Conservation (phyloP, 305 asterid species). For the Solanum hybrid region DNA sequence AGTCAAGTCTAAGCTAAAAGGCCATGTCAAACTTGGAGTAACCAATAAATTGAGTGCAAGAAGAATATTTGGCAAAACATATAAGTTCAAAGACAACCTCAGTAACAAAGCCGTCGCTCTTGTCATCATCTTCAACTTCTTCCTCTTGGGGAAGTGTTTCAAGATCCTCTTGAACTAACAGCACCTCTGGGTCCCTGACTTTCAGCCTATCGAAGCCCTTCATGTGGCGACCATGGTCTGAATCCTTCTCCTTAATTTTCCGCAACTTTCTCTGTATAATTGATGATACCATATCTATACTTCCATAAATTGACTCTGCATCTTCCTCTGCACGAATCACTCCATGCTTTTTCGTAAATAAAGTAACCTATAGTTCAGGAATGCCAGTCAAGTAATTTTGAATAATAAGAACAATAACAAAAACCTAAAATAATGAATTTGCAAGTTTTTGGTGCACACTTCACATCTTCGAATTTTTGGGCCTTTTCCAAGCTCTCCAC, state of each 20-base stretch:
- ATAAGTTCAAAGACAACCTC: slow-evolving; percentile 34
- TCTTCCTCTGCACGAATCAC: slow-evolving; percentile 89
- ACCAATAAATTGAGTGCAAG: neutral
- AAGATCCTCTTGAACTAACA: slow-evolving; percentile 27
- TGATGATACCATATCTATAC: slow-evolving; percentile 80
- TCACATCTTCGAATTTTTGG: slow-evolving; percentile 78
- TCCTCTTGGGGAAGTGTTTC: slow-evolving; percentile 27
- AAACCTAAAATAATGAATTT: neutral
- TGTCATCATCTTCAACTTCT: slow-evolving; percentile 15
- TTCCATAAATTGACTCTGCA: slow-evolving; percentile 62
- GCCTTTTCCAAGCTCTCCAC: slow-evolving; percentile 91
- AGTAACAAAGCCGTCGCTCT: slow-evolving; percentile 28
- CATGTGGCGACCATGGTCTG: slow-evolving; percentile 92
- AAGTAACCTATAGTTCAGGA: slow-evolving; percentile 47
- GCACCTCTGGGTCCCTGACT: slow-evolving; percentile 41
- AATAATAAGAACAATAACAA: neutral
- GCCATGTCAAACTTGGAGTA: neutral
- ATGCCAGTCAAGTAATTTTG: neutral
- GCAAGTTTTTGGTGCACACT: slow-evolving; percentile 25
- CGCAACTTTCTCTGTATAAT: slow-evolving; percentile 80
- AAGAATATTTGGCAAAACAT: neutral
- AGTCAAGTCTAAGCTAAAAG: neutral
- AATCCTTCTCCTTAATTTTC: slow-evolving; percentile 92
- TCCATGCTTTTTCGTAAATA: slow-evolving; percentile 87
- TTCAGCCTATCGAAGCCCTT: slow-evolving; percentile 68